phyloP scores from a whole-genome alignment of 1,139 yeast genomes.

The Zhuliangozyma parablackwelliae region DNA sequence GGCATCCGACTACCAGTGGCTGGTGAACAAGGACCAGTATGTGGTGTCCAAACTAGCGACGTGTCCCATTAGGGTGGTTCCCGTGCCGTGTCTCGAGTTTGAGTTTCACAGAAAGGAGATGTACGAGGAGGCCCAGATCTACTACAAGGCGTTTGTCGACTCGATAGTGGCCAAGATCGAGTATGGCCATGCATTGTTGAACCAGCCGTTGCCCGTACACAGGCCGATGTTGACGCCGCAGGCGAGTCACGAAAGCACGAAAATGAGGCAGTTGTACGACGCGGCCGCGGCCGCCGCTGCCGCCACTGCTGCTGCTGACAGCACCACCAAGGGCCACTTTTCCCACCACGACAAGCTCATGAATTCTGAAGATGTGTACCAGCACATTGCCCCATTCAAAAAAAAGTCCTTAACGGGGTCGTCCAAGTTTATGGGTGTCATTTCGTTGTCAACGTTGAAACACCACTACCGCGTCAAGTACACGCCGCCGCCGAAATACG shows the following conservation, averaged over 20 bases:
- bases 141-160: conserved; percentile 35
- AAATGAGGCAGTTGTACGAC: conserved; percentile 32
- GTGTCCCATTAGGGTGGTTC: conserved; percentile 35
- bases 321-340: conserved; percentile 14
- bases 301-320: not conserved
- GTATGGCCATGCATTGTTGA: conserved; percentile 21
- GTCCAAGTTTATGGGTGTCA: conserved; percentile 29
- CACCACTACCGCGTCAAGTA: conserved; percentile 25
- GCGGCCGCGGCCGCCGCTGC: conserved; percentile 10
- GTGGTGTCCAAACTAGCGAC: conserved; percentile 34
- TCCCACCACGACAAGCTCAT: conserved; percentile 7
- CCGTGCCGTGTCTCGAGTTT: conserved; percentile 22
- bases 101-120: conserved; percentile 17
- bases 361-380: conserved; percentile 23
- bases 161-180: conserved; percentile 28
- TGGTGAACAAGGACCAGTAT: conserved; percentile 26
- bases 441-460: conserved; percentile 37
- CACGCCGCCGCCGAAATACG: conserved; percentile 30
- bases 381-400: conserved; percentile 29
- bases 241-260: conserved; percentile 13
- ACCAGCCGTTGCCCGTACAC: not conserved
- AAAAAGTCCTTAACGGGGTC: conserved; percentile 35
- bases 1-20: conserved; percentile 30
- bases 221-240: conserved; percentile 8
- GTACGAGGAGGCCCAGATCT: conserved; percentile 21